Evolutionary conservation across 305 asterid species (phyloP), one percentile per base, ranked within the genome.

Genomic region (Solanum hybrid): DNA sequence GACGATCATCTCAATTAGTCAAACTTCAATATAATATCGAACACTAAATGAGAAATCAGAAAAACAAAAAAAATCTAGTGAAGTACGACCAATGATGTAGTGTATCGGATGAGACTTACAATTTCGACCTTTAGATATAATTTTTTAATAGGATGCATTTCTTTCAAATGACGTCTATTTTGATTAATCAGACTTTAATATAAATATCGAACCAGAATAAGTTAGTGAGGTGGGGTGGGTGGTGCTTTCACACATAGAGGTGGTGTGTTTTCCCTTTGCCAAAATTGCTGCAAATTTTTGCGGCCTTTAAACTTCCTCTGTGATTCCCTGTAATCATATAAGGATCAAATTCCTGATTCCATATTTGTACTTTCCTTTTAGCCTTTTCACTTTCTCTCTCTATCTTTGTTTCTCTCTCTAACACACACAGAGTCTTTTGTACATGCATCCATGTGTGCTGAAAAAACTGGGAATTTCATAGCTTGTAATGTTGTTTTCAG

Each of bases 241-340:
- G 11, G 61, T 87, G 29, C 89, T 64, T 57, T 67, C 57, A 71
- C 36, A 67, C 89, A 22, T 87, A 71, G 36, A 29, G 67, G 33
- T 10, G 28, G 28, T 61, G 57, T 37, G 57, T 71, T 18, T 75
- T 18, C 14, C 26, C 7, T 33, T 33, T 76, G 4, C 8, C 14
- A 79, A 89, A 90, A 73, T 89, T 90, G 88, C 46, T 73, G 75
- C 90, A 87, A 61, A 87, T 28, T 51, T 84, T 84, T 90, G 91
- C 88, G 93, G 93, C 89, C 92, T 86, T 33, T n/a, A 89, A 86
- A 80, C 77, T 84, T 46, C 46, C 90, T 40, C 22, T 36, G 75
- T 76, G 89, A 86, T 84, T 75, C 86, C 80, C 16, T 51, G 82
- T 76, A 80, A 91, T 84, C 90, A 22, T 24, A 24, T 24, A 18